Evolutionary conservation across 2,329 filamentous ascomycete genomes (phyloP), one percentile per base, ranked within the genome.

Genomic region (Chaetomium sp.): DNA sequence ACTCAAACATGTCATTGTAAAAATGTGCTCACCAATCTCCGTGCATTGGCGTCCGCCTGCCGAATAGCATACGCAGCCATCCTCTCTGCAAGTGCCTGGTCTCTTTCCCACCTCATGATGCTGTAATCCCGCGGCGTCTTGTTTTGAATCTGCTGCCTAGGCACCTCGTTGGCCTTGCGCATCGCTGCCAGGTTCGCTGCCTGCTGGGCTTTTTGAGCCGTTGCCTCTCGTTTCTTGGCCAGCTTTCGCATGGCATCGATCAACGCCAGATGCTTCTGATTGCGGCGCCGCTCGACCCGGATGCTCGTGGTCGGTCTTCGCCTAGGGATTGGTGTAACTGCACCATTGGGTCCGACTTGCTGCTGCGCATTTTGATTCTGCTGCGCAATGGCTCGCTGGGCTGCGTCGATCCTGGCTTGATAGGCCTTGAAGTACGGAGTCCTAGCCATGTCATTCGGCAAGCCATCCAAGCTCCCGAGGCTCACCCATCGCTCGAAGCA

Each of bases 401-500:
- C 87, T 9, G 81, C 77, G 62, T 88, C 85, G 31, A 89, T 87
- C 31, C 87, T 79, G 10, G 78, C 79, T 68, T 85, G 87, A 73
- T 88, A 89, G 1, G 85, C 78, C 73, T 93, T 92, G 82, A 98
- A 99, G 75, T 98, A 99, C 53, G 93, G 90, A 0, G 92, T 97
- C 79, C 97, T 97, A 21, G 90, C 89, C 90, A 98, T 96, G 69
- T 99, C 95, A 12, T 90, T 87, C 4, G 95, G 94, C 45, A 97
- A 81, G 1, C 93, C 93, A 78, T 98, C 95, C 13, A 98, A 81
- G 70, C 91, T 89, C 60, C 98, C 95, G 12, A 98, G 81, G 70
- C 91, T 89, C 62, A 97, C 90, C 94, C 94, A 99, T 51, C 95
- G 87, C 77, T 99, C 95, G 72, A 99, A 99, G 75, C 95, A 99